phyloP scores from a whole-genome alignment of 2,329 filamentous ascomycete genomes.

The Colletotrichum tropicicola region DNA sequence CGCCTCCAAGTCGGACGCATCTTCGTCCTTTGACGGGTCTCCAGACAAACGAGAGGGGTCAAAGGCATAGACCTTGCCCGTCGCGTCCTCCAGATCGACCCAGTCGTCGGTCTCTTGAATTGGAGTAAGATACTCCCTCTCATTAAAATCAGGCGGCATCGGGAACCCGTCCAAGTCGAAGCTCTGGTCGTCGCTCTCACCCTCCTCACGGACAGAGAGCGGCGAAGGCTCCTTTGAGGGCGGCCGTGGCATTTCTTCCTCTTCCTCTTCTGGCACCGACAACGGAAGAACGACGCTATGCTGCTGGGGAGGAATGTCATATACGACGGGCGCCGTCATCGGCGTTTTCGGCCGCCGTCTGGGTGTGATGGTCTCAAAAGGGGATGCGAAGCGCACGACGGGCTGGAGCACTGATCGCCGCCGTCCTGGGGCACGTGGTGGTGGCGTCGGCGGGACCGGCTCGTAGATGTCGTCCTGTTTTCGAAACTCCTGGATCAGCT shows the following conservation, averaged over 20 bases:
- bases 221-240: conserved; percentile 16
- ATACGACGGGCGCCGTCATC: not conserved
- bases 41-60: conserved; percentile 29
- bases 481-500: conserved; percentile 25
- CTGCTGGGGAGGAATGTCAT: not conserved
- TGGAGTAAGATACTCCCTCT: conserved; percentile 25
- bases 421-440: conserved; percentile 17
- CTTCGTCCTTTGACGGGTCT: conserved; percentile 36
- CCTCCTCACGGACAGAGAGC: conserved; percentile 35
- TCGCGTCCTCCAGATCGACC: conserved; percentile 37
- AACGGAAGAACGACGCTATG: not conserved
- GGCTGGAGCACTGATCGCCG: not conserved
- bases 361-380: not conserved
- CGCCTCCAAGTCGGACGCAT: conserved; percentile 40
- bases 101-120: conserved; percentile 35
- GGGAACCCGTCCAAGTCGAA: conserved; percentile 5
- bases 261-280: not conserved
- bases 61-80: conserved; percentile 36
- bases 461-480: conserved; percentile 26
- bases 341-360: conserved; percentile 14
- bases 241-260: not conserved
- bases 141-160: conserved; percentile 32
- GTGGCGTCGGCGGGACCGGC: conserved; percentile 24
- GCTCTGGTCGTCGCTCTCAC: conserved; percentile 24
- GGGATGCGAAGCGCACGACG: conserved; percentile 10